Conservation (phyloP, 2,329 filamentous ascomycete genomes). For the Botrytis galanthina region DNA sequence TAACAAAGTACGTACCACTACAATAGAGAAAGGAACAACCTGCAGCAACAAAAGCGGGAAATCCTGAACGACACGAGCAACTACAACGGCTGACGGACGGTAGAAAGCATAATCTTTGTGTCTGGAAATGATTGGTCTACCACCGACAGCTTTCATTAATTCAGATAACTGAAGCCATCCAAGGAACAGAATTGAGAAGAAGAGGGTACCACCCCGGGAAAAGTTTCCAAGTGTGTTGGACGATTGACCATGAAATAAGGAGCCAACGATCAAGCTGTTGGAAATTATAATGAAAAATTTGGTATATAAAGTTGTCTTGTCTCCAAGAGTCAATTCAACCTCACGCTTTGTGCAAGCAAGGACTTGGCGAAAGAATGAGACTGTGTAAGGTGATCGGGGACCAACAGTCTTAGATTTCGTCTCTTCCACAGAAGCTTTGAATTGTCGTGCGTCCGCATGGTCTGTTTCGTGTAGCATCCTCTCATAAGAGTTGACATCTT, state of each 20-base stretch:
- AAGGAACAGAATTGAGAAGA: conserved; percentile 68
- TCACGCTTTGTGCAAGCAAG: conserved; percentile 67
- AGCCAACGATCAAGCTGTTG: conserved; percentile 73
- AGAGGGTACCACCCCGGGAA: conserved; percentile 59
- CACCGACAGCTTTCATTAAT: conserved; percentile 72
- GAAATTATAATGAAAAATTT: conserved; percentile 77
- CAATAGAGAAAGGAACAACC: conserved; percentile 57
- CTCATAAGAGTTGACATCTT: conserved; percentile 62
- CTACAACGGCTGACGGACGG: conserved; percentile 62
- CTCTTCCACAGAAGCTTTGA: conserved; percentile 63
- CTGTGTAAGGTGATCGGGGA: conserved; percentile 72
- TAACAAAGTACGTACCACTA: conserved; percentile 35
- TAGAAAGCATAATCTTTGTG: conserved; percentile 70
- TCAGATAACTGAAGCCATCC: conserved; percentile 73
- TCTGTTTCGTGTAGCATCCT: conserved; percentile 54
- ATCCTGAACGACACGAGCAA: conserved; percentile 63
- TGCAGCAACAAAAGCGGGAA: conserved; percentile 59
- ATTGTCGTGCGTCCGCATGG: conserved; percentile 60
- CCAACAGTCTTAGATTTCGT: conserved; percentile 66
- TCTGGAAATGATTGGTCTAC: conserved; percentile 66
- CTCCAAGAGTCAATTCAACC: conserved; percentile 74
- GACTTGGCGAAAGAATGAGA: conserved; percentile 71
- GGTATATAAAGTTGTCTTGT: conserved; percentile 71
- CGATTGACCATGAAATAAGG: conserved; percentile 70
- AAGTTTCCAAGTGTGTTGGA: conserved; percentile 61